phyloP scores from a whole-genome alignment of 1,284 basidiomycete genomes.

The Malassezia japonica region DNA sequence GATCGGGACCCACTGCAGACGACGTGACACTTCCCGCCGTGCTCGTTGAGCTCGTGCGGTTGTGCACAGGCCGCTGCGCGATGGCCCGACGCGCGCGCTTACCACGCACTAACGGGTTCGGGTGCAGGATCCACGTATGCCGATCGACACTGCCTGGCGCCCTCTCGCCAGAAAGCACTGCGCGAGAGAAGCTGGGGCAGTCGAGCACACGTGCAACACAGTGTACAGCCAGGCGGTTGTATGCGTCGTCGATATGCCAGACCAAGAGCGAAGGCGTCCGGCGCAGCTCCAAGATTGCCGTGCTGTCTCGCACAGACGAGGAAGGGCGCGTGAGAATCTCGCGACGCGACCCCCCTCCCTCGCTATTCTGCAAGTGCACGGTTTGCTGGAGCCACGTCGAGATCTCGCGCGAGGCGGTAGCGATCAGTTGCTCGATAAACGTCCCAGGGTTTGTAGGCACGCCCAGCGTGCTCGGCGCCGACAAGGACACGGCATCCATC shows the following conservation, averaged over 20 bases:
- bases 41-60: conserved; percentile 10
- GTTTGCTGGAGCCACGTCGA: conserved; percentile 20
- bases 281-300: conserved; percentile 23
- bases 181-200: conserved; percentile 31
- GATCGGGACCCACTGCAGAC: not conserved
- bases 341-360: not conserved
- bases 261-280: conserved; percentile 30
- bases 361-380: conserved; percentile 15
- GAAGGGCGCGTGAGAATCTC: not conserved
- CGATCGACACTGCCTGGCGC: conserved; percentile 2
- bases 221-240: conserved; percentile 31
- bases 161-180: not conserved
- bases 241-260: conserved; percentile 31
- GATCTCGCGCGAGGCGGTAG: conserved; percentile 24
- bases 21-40: conserved; percentile 6
- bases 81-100: conserved; percentile 9
- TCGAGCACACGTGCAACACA: conserved; percentile 30
- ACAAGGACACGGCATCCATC: not conserved
- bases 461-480: not conserved
- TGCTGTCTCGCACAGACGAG: not conserved
- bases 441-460: not conserved
- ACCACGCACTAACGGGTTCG: conserved; percentile 24
- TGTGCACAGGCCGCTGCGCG: not conserved
- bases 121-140: conserved; percentile 38
- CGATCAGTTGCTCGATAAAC: conserved; percentile 25